phyloP scores from a whole-genome alignment of 371 early-diverging fungal genomes.

The Rhizopus delemar region DNA sequence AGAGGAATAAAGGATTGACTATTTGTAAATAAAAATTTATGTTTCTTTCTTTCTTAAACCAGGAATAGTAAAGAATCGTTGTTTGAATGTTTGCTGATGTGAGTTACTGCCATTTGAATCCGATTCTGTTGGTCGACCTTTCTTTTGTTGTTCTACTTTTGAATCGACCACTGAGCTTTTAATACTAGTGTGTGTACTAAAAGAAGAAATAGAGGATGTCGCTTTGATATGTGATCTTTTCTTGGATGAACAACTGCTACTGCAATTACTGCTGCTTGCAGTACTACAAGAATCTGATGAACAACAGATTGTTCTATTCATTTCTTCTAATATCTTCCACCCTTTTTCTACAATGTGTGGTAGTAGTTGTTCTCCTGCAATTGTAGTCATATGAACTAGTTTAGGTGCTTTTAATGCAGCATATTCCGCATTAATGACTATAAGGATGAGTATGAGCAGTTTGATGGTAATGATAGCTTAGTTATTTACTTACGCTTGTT shows the following conservation, averaged over 20 bases:
- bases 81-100: no score
- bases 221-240: constrained; percentile 31
- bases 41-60: no score
- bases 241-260: constrained; percentile 1
- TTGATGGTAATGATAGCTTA: no score
- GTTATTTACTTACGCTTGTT: constrained; percentile 51
- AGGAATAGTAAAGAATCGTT: no score
- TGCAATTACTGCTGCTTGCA: neutral
- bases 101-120: no score
- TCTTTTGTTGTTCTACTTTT: no score
- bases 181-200: neutral
- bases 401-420: constrained; percentile 79
- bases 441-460: neutral
- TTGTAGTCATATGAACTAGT: constrained; percentile 52
- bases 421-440: constrained; percentile 80
- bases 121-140: no score
- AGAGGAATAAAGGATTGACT: no score
- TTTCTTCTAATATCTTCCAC: constrained; percentile 16
- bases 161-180: no score
- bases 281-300: constrained; percentile 6
- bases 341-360: constrained; percentile 48
- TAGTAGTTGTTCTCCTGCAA: constrained; percentile 62
- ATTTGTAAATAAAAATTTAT: no score
- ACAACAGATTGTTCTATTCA: neutral
- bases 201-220: constrained; percentile 38